phyloP scores from a whole-genome alignment of 2,329 filamentous ascomycete species.

The Colletotrichum tanaceti region DNA sequence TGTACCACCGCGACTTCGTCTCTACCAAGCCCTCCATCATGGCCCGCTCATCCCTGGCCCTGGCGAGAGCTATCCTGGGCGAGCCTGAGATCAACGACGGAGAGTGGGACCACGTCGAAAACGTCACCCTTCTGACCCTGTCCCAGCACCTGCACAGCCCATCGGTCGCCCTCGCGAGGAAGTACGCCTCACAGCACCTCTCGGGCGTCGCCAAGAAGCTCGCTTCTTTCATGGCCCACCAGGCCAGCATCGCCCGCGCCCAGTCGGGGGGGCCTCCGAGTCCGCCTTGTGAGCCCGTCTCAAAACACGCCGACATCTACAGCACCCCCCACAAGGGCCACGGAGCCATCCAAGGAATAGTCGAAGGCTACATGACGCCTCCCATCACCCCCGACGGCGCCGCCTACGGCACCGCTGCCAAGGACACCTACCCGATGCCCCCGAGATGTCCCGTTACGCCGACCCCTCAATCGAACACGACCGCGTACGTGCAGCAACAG shows the following conservation, averaged over 20 bases:
- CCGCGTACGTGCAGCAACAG: conserved; percentile 52
- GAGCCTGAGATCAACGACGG: conserved; percentile 80
- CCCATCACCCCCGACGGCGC: conserved; percentile 84
- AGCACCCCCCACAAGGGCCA: conserved; percentile 84
- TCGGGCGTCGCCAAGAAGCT: conserved; percentile 67
- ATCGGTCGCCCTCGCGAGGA: conserved; percentile 68
- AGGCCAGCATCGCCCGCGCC: conserved; percentile 66
- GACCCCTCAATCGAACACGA: conserved; percentile 62
- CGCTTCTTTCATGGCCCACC: conserved; percentile 69
- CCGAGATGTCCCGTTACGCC: conserved; percentile 73
- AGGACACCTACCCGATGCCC: conserved; percentile 61
- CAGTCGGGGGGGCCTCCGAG: conserved; percentile 66
- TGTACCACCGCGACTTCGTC: conserved; percentile 98
- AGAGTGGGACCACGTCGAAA: conserved; percentile 81
- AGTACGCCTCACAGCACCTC: conserved; percentile 67
- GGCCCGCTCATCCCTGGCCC: conserved; percentile 85
- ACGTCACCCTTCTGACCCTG: conserved; percentile 70
- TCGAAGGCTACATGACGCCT: conserved; percentile 83
- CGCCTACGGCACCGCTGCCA: conserved; percentile 61
- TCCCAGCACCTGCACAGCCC: conserved; percentile 70
- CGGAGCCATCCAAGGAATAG: conserved; percentile 69
- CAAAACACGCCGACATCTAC: conserved; percentile 71
- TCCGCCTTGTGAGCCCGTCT: conserved; percentile 64
- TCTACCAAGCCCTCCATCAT: conserved; percentile 91
- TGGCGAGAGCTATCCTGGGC: conserved; percentile 87